Base-by-base conservation (phyloP, 2,329 filamentous ascomycete species). In the Malbranchea zuffiana region DNA sequence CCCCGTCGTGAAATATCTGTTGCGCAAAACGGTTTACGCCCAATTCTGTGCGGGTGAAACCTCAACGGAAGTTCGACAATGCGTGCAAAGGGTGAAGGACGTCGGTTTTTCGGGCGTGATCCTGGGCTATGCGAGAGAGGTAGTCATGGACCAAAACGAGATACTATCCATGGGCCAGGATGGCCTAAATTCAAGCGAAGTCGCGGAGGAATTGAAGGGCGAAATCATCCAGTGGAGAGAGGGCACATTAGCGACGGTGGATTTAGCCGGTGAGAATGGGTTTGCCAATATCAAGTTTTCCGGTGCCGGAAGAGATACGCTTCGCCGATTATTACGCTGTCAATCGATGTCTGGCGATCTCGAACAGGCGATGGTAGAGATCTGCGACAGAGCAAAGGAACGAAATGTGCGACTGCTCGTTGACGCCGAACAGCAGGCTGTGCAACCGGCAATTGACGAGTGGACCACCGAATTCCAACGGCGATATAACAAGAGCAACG, bases 41-140 rank as follows among this genome's bases (percentile, higher is more conserved):
- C 87, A 95, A 51, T 95, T 93, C 60, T 95, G 87, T 58, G 84
- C 83, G 0, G 87, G 87, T 18, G 81, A 86, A 60, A 80, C 74
- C 32, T 67, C 71, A 0, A 50, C 56, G 1, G 82, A 94, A 58
- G 80, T 92, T 2, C 65, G 67, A 27, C 60, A 56, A 19, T 86
- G 80, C 0, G 73, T 85, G 19, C 54, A 68, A 1, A 65, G 69
- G 2, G 67, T 93, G 6, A 82, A 84, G 57, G 58, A 66, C 20
- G 75, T 88, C 29, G 87, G 87, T 1, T 93, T 84, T 54, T 74
- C 73, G 16, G 87, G 86, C 8, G 82, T 93, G 4, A 85, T 94
- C 38, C 68, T 94, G 31, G 78, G 82, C 34, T 93, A 92, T 51
- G 85, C 84, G 2, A 74, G 72, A 45, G 87, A 94, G 59, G 80